Conservation (phyloP, 2,329 filamentous ascomycete species). For the Verticillium longisporum region DNA sequence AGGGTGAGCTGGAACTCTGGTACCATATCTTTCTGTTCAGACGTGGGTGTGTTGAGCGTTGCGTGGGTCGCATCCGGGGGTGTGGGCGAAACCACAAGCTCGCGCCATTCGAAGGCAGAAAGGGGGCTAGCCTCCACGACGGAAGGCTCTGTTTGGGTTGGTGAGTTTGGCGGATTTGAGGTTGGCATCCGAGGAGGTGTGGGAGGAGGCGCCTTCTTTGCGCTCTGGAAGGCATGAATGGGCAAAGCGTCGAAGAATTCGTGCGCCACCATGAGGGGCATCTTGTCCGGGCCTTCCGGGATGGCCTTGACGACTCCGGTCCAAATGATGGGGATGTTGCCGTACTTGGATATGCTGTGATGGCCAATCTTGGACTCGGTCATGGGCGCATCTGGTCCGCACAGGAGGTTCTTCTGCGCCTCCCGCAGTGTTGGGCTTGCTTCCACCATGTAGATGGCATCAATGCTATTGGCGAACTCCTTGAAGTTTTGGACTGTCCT, state of each 20-base stretch:
- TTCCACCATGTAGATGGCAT: slow-evolving; percentile 90
- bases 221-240: slow-evolving; percentile 87
- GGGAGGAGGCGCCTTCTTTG: slow-evolving; percentile 30
- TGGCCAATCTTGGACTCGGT: slow-evolving; percentile 67
- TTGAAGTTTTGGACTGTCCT: slow-evolving; percentile 85
- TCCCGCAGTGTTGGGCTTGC: slow-evolving; percentile 74
- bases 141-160: slow-evolving; percentile 27
- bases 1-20: slow-evolving; percentile 86
- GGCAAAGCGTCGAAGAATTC: slow-evolving; percentile 98
- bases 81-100: slow-evolving; percentile 69
- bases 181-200: slow-evolving; percentile 25
- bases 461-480: slow-evolving; percentile 66
- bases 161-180: slow-evolving; percentile 29
- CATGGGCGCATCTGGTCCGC: slow-evolving; percentile 61
- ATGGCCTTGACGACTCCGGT: slow-evolving; percentile 83
- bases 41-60: slow-evolving; percentile 46
- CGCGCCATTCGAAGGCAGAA: slow-evolving; percentile 61
- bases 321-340: slow-evolving; percentile 74
- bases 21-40: slow-evolving; percentile 42
- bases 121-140: slow-evolving; percentile 24
- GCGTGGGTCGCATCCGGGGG: slow-evolving; percentile 47
- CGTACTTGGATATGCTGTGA: slow-evolving; percentile 70
- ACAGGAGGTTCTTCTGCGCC: slow-evolving; percentile 75
- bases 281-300: slow-evolving; percentile 63
- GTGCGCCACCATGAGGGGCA: slow-evolving; percentile 90